Base-by-base conservation (phyloP, 2,329 filamentous ascomycete genomes). In the Tympanopsis confertula region DNA sequence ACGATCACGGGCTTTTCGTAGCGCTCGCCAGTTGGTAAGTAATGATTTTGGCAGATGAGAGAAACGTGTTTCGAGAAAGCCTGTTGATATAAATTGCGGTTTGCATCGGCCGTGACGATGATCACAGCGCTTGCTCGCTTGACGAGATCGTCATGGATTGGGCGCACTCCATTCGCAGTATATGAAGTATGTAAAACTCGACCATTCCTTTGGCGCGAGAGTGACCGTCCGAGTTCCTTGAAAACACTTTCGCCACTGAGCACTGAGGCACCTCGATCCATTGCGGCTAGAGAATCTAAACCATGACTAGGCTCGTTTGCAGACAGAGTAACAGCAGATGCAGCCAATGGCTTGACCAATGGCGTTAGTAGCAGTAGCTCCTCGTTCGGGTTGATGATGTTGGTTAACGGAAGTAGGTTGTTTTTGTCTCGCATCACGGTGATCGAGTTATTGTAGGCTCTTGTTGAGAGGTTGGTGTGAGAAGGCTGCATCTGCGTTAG, bases 191-290 rank as follows among this genome's bases (percentile, higher is more conserved):
- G 87, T 13, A 95, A 65, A 4, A 95, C 75, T 50, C 91, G 85
- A 15, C 88, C 86, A 47, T 84, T 86, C 17, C 88, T 71, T 45
- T 87, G 83, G 38, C 89, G 73, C 10, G 89, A 88, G n/a, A 96
- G 64, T 5, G 85, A 86, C 47, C 86, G 76, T 1, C 89, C 89
- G 18, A 96, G 70, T 53, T 94, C 87, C 48, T 86, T 73, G 50
- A 96, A 96, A 0, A 96, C 87, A 20, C 84, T 80, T 59, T 96
- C 89, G 19, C 89, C 89, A 47, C 84, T 94, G 80, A 94, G 86
- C 32, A 14, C 17, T 7, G 32, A 35, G 24, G 24, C 24, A n/a
- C 10, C 17, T 53, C 50, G 4, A 41, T 54, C 51, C 28, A 60
- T 57, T 26, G 47, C 54, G 24, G 10, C 24, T 10, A 28, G 24